Evolutionary conservation across 805 yeast genomes (phyloP), one percentile per base, ranked within the genome.

Genomic region (Yarrowia bubula): DNA sequence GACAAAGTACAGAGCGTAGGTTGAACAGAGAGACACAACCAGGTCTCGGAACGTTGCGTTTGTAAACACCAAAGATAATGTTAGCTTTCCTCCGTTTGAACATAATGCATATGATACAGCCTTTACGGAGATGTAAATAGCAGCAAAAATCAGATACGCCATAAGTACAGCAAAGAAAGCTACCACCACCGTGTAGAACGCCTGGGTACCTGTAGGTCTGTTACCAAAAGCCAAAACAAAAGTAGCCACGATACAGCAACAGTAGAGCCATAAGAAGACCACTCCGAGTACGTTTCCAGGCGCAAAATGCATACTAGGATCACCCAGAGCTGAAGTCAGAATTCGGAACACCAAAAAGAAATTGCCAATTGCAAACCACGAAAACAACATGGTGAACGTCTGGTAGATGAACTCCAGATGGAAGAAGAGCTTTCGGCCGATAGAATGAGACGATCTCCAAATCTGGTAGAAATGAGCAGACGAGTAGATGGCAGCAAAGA

Each of bases 181-280:
- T 35, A 90, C 90, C 66, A 92, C 88, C 9, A 85, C 81, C 61
- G 87, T 74, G 74, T 95, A 93, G 71, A 92, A 88, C 70, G 79
- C 82, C 66, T 86, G 85, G 0, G 98, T 90, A 33, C 98, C 98
- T 69, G 88, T 84, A 1, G 99, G 98, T 39, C 96, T 86, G 75
- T 93, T 93, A 72, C 99, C 99, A 75, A 93, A 88, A 1, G 97
- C 88, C 66, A 93, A 78, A 44, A 93, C 90, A 77, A 93, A 92
- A 6, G 96, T 90, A 9, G 93, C 85, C 31, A 91, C 87, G 1
- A 95, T 77, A 14, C 92, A 87, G 1, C 88, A 87, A 66, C 88
- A 84, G 71, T 92, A 93, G 22, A 92, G 75, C 96, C 98, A 92
- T 8, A 92, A 79, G 68, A 92, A 86, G 0, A 90, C 83, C 3